Evolutionary conservation across 139 green algal genomes (phyloP), one percentile per base, ranked within the genome.

Genomic region (Tetradesmus lagerheimii): DNA sequence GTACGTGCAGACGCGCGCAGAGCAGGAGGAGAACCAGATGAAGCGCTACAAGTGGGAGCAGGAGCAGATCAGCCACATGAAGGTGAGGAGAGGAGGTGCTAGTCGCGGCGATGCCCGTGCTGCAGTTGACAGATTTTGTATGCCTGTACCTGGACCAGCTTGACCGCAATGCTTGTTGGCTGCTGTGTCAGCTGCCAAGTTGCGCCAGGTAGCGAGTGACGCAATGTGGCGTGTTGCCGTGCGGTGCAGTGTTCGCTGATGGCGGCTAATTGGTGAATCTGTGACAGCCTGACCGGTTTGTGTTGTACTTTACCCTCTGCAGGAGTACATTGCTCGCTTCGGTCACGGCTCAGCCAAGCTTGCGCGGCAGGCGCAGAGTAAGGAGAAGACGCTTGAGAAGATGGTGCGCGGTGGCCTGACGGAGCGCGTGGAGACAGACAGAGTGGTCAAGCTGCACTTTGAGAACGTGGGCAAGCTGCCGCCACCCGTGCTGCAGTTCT

Each of bases 351-450:
- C 80, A 41, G 97, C 97, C 87, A 99, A 99, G 93, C 95, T 99
- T 75, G 97, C 96, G 18, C 92, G 96, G 8, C 97, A 99, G 90
- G 98, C 98, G 29, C 93, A 99, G 92, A 95, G 86, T 67, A 99
- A 99, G 92, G 95, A 99, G 94, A 99, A 99, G 92, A 98, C 95
- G 43, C 91, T 99, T 78, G 98, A 95, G 31, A 99, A 99, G 93
- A 99, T 99, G 97, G 96, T 98, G 67, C 92, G 92, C 1, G 95
- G 92, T 20, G 97, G 97, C 0, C 93, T 99, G 25, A 99, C 97
- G 34, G 94, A 97, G 87, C 95, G 94, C 67, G 96, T 99, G 27
- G 89, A 93, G 80, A 87, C 34, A 12, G 97, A 99, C 76, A 89
- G 88, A 14, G 90, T 95, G n/a, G 94, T 99, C 9, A 94, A 93